A percentile compares a stretch with the other conserved stretches of the same genome.
phyloP scores from a whole-genome alignment of 1,284 basidiomycete genomes.

The Pyrrhoderma noxium region DNA sequence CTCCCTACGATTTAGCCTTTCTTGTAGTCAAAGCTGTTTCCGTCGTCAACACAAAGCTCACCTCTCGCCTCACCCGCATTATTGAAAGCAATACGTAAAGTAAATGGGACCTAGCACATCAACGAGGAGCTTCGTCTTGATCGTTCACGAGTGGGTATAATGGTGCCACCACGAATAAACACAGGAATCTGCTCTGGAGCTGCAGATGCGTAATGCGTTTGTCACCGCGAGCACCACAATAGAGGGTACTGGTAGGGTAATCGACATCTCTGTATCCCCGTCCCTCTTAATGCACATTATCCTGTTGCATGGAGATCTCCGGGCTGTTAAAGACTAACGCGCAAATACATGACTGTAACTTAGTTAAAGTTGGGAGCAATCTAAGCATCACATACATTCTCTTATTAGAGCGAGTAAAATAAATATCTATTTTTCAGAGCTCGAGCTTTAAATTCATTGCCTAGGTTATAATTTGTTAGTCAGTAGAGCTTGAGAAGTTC shows the following conservation, averaged over 20 bases:
- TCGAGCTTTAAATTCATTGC: too few species aligned
- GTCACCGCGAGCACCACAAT: constrained; percentile 48
- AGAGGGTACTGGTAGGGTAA: constrained; percentile 70
- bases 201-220: constrained; percentile 70
- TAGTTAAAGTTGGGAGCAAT: too few species aligned
- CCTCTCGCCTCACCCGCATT: constrained; percentile 65
- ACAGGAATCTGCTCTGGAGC: constrained; percentile 78
- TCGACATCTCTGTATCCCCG: constrained; percentile 98
- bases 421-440: too few species aligned
- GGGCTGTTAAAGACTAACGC: constrained; percentile 97
- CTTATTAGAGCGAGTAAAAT: too few species aligned
- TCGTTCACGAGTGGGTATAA: constrained; percentile 82
- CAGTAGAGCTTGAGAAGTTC: too few species aligned
- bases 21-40: constrained; percentile 76
- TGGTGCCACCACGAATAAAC: constrained; percentile 87
- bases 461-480: too few species aligned
- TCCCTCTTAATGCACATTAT: constrained; percentile 84
- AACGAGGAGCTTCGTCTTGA: constrained; percentile 80
- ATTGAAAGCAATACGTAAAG: constrained; percentile 78
- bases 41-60: constrained; percentile 94
- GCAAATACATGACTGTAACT: too few species aligned
- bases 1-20: constrained; percentile 82
- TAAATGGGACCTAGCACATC: constrained; percentile 92
- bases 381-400: too few species aligned
- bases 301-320: constrained; percentile 95